Conservation (phyloP, 2,329 filamentous ascomycete genomes). For the Fusarium sp. region DNA sequence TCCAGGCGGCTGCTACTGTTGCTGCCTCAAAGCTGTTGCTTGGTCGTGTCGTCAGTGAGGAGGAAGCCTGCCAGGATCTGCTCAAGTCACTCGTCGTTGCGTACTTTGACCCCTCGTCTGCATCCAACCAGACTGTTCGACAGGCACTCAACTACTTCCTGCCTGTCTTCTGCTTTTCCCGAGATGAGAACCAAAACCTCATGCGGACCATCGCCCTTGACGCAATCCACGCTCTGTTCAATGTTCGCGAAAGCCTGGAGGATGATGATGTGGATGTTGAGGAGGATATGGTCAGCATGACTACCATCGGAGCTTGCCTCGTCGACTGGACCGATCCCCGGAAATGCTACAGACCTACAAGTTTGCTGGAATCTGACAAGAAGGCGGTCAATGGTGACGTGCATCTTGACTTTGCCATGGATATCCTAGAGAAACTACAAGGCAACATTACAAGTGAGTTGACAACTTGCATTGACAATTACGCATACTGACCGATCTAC, state of each 20-base stretch:
- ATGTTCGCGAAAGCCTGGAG: constrained; percentile 75
- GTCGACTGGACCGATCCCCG: constrained; percentile 96
- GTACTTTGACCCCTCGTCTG: constrained; percentile 89
- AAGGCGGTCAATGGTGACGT: constrained; percentile 78
- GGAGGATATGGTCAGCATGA: constrained; percentile 81
- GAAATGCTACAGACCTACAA: constrained; percentile 70
- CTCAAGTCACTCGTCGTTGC: constrained; percentile 84
- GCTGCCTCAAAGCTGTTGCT: constrained; percentile 89
- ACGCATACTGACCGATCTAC: constrained; percentile 45
- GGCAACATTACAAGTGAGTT: constrained; percentile 73
- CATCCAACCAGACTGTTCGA: constrained; percentile 80
- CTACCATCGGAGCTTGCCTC: constrained; percentile 81
- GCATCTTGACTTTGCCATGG: constrained; percentile 80
- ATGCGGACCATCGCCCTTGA: constrained; percentile 81
- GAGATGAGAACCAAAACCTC: constrained; percentile 81
- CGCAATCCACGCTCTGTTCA: constrained; percentile 78
- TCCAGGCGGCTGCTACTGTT: constrained; percentile 83
- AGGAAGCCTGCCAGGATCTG: constrained; percentile 74
- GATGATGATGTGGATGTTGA: constrained; percentile 80
- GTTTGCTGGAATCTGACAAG: constrained; percentile 65
- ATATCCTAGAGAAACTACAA: constrained; percentile 79
- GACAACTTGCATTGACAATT: background rate
- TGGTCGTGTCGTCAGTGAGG: constrained; percentile 78
- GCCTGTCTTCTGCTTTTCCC: constrained; percentile 91
- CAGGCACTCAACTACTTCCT: constrained; percentile 94